Base-by-base conservation (phyloP, 495 filamentous ascomycete species). In the Aspergillus heteromorphus region DNA sequence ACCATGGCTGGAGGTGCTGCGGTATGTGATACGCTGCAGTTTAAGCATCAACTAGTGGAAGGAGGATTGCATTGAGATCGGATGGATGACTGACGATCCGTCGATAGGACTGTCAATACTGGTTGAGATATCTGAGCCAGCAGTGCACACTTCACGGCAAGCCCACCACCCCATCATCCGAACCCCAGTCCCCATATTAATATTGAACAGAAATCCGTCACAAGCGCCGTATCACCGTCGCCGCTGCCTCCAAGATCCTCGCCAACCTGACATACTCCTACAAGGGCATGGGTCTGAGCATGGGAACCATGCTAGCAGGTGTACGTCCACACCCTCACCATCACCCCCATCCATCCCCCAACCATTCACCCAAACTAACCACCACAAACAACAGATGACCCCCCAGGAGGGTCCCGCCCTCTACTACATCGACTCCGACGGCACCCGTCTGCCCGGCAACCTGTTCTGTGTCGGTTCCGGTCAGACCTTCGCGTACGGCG, bases 1-100 rank as follows among this genome's bases (percentile, higher is more conserved):
- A 98, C 93, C 56, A 97, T 98, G 93, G 93, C 93, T 55, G 93
- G 93, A 68, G 95, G 95, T 75, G 93, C 93, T 65, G 93, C 93
- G 65, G 86, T 89, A 69, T 71, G 85, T 76, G 8, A 29, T 48
- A 16, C n/a, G n/a, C n/a, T n/a, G n/a, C n/a, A n/a, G n/a, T n/a
- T n/a, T n/a, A n/a, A n/a, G n/a, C n/a, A n/a, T n/a, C n/a, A n/a
- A n/a, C n/a, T n/a, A n/a, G n/a, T n/a, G n/a, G n/a, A n/a, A n/a
- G n/a, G n/a, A n/a, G n/a, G n/a, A n/a, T n/a, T n/a, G n/a, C n/a
- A n/a, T n/a, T n/a, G n/a, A n/a, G n/a, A n/a, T n/a, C n/a, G n/a
- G n/a, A n/a, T n/a, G n/a, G n/a, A 36, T 41, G 48, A 40, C 49
- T 64, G 57, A 63, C 54, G 29, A 54, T 31, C 42, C 45, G 23